These are phyloP conservation scores for Brassica rapa DNA, from an alignment of 345 rosid species.

Conservation along the genomic window DNA sequence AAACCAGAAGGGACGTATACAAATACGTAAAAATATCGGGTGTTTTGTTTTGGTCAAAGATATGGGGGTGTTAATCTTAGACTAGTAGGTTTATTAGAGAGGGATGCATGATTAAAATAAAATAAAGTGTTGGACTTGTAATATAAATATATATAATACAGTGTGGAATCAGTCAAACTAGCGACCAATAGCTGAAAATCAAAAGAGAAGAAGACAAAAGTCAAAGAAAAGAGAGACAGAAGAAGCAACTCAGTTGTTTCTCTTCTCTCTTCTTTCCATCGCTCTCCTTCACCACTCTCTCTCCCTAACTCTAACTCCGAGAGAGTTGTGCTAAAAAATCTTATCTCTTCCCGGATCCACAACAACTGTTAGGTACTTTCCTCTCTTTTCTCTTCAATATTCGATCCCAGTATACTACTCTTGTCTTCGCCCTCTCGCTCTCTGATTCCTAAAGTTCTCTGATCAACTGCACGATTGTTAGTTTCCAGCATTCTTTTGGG, in stretches of 20 bases:
- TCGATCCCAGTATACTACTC: too few relatives aligned
- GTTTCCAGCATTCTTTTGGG: not conserved
- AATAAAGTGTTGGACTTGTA: not conserved
- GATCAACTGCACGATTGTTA: not conserved
- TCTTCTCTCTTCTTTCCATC: not conserved
- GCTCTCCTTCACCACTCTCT: conserved; percentile 1
- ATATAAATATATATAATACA: not conserved
- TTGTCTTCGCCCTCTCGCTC: not conserved
- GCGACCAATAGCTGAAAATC: not conserved
- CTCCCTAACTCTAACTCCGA: too few relatives aligned
- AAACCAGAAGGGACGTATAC: too few relatives aligned
- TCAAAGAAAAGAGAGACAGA: conserved; percentile 3
- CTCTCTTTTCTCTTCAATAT: not conserved
- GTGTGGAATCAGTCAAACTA: conserved; percentile 19
- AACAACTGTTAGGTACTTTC: not conserved
- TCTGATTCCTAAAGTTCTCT: conserved; percentile 1
- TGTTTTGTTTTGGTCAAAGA: too few relatives aligned
- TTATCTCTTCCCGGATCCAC: conserved; percentile 28
- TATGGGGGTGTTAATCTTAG: too few relatives aligned
- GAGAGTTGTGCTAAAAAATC: not conserved
- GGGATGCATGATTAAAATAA: not conserved
- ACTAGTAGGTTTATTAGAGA: too few relatives aligned
- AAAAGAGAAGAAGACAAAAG: conserved; percentile 5
- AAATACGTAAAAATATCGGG: too few relatives aligned
- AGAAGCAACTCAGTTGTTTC: conserved; percentile 37